Evolutionary conservation across 108 stramenopile species (phyloP).

Genomic region (Epithemia pelagica): DNA sequence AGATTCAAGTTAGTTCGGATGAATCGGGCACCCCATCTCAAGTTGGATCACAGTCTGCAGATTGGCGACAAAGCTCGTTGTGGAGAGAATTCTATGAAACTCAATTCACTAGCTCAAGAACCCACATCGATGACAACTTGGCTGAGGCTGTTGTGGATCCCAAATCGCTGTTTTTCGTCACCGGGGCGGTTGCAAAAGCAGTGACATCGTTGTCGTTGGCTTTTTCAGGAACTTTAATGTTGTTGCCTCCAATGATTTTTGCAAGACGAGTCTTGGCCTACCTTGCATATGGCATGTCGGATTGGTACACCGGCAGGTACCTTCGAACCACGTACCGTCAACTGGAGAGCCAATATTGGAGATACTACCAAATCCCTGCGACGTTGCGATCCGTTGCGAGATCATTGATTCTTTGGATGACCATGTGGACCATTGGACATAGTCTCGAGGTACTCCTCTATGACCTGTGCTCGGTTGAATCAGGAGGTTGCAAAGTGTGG

Average conservation of each 20-base stretch:
- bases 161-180: neutral
- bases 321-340: conserved; percentile 45
- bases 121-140: neutral
- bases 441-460: conserved; percentile 28
- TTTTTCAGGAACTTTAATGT: conserved; percentile 23
- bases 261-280: conserved; percentile 24
- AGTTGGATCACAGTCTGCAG: too few relatives aligned
- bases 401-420: conserved; percentile 22
- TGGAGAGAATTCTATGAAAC: too few relatives aligned
- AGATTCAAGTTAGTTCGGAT: neutral
- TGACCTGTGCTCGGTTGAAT: conserved; percentile 16
- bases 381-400: conserved; percentile 37
- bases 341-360: conserved; percentile 34
- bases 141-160: conserved; percentile 2
- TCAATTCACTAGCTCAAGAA: too few relatives aligned
- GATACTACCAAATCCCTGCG: conserved; percentile 57
- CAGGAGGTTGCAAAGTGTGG: conserved; percentile 32
- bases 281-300: conserved; percentile 14
- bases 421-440: conserved; percentile 20
- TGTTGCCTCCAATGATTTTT: conserved; percentile 40
- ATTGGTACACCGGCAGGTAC: conserved; percentile 55
- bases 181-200: neutral
- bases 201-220: conserved; percentile 8
- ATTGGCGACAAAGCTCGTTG: too few relatives aligned
- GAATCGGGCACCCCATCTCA: too few relatives aligned